Evolutionary conservation across 352 stramenopile genomes (phyloP).

Genomic region (Phytopythium aichiense): DNA sequence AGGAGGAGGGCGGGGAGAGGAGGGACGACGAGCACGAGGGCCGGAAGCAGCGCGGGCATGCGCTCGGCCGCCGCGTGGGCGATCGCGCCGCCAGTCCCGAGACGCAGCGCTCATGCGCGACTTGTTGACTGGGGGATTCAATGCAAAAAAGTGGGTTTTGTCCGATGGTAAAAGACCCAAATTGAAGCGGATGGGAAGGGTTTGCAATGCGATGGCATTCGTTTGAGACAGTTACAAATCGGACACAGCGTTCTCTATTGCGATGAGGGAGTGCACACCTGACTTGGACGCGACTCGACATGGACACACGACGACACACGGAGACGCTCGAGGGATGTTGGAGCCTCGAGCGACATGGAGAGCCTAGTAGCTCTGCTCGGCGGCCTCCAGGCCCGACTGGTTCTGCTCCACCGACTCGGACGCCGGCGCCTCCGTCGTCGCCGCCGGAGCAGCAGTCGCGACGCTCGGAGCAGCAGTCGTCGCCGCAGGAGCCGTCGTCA

Average conservation of each 20-base stretch:
- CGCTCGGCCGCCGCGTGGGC: not conserved
- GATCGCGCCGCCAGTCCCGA: not conserved
- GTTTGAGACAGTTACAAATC: not conserved
- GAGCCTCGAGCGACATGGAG: not conserved
- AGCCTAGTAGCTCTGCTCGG: not conserved
- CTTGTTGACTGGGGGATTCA: not conserved
- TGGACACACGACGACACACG: not conserved
- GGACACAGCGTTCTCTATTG: not conserved
- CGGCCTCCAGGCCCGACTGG: not conserved
- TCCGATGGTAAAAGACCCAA: not conserved
- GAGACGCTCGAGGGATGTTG: no score
- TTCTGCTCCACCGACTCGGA: constrained; percentile 6
- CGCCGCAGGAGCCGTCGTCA: not conserved
- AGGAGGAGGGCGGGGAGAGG: not conserved
- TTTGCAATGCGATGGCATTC: not conserved
- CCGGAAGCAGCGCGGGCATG: no score
- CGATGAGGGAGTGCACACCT: not conserved
- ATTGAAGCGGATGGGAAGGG: not conserved
- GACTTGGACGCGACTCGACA: no score
- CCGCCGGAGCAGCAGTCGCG: constrained; percentile 6
- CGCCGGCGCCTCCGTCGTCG: constrained; percentile 1
- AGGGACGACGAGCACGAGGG: not conserved
- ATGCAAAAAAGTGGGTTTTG: not conserved
- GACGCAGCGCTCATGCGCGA: not conserved
- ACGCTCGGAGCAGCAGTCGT: constrained; percentile 8